Evolutionary conservation across 345 rosid species (phyloP), one percentile per base, ranked within the genome.

Genomic region (Brassica cretica): DNA sequence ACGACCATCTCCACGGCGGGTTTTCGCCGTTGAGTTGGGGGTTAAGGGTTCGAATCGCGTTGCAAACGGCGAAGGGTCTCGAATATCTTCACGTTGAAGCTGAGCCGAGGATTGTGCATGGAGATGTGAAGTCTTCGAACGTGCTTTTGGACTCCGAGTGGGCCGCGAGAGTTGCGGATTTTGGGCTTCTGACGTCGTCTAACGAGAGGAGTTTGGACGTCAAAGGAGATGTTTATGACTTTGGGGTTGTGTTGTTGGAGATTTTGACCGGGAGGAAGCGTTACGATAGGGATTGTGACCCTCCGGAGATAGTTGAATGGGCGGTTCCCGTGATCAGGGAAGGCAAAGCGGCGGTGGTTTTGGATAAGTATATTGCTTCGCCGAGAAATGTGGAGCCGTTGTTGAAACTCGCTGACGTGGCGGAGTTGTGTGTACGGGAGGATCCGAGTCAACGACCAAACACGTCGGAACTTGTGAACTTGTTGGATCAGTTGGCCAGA

Each of bases 351-450:
- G 91, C 88, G 8, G 89, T 86, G 62, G 84, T 86, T 59, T 75
- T 94, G 46, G 98, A 94, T 81, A 81, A 82, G 44, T 76, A 82
- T 15, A 84, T 84, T 14, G 78, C 89, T 72, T 87, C 89, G 63
- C 98, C 97, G 5, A 89, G 88, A 78, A 89, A 94, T 39, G 86
- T 92, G 1, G 98, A 94, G 80, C 97, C 97, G 10, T 82, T 94
- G 41, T 90, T 94, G 49, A 92, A 87, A 74, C 83, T 94, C 41
- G 96, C 94, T 2, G 97, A 92, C 67, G 71, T 92, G 78, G 94
- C 94, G 16, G 94, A 91, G 73, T 51, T 86, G 78, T 88, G 94
- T 66, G 78, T 91, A 24, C 85, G 89, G 66, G 91, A 89, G 69
- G 84, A 86, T 85, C 91, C 93, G 0, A 82, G 67, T 46, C 86